These are phyloP conservation scores for Thoreauomyces humboldtii DNA, from an alignment of 192 early-diverging fungal genomes.

Conservation along the genomic window DNA sequence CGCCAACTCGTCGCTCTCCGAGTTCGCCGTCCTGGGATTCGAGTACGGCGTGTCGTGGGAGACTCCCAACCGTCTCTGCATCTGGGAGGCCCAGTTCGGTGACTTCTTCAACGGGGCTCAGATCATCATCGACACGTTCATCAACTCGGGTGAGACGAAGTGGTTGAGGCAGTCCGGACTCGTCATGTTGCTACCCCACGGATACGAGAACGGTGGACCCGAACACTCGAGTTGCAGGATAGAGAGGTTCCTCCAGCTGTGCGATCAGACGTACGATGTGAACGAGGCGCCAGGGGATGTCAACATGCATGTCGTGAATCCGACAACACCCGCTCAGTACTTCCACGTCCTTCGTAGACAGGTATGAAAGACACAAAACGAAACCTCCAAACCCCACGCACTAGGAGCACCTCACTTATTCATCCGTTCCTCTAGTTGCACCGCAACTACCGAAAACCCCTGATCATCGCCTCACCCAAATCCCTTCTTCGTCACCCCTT, in stretches of 20 bases:
- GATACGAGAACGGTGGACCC: conserved; percentile 93
- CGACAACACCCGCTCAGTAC: conserved; percentile 90
- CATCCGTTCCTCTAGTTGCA: conserved; percentile 4
- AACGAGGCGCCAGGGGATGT: conserved; percentile 65
- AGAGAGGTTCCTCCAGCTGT: conserved; percentile 94
- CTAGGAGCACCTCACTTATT: background rate
- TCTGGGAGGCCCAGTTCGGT: conserved; percentile 99
- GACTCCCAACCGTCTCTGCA: conserved; percentile 78
- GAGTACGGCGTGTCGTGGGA: conserved; percentile 94
- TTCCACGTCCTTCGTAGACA: conserved; percentile 95
- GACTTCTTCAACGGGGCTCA: conserved; percentile 97
- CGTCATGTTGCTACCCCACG: conserved; percentile 92
- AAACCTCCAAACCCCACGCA: background rate
- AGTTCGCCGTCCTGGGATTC: conserved; percentile 94
- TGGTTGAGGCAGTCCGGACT: conserved; percentile 91
- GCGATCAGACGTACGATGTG: conserved; percentile 74
- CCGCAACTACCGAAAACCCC: conserved; percentile 80
- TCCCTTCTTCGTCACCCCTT: conserved; percentile 49
- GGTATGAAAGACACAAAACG: conserved; percentile 29
- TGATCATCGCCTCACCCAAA: conserved; percentile 72
- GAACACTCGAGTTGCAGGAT: conserved; percentile 91
- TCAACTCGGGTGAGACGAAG: conserved; percentile 86
- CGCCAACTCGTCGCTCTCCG: conserved; percentile 87
- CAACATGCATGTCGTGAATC: conserved; percentile 91
- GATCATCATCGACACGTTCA: conserved; percentile 91